A percentile compares a stretch with the other conserved stretches of the same genome.
phyloP scores from a whole-genome alignment of 495 filamentous ascomycete species.

The Cercophora newfieldiana region DNA sequence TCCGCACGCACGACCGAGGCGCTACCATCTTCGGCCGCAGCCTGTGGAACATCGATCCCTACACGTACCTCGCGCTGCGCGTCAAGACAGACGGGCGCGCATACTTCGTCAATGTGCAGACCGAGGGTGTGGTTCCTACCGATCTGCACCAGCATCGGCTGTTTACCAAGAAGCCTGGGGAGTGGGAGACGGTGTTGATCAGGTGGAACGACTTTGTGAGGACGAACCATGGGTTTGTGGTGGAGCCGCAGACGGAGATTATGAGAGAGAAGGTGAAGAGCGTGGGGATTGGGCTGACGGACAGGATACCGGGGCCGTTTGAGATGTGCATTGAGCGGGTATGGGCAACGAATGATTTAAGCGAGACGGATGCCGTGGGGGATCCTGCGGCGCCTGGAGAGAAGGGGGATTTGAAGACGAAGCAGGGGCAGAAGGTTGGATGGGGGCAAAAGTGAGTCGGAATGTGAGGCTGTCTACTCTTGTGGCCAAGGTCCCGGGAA shows the following conservation, averaged over 20 bases:
- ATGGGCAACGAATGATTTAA: constrained; percentile 70
- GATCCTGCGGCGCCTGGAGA: neutral
- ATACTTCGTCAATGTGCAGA: constrained; percentile 95
- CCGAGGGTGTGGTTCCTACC: constrained; percentile 84
- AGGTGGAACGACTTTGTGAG: constrained; percentile 91
- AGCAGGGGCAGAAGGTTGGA: constrained; percentile 4
- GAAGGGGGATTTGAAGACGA: constrained; percentile 7
- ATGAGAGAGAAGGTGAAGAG: constrained; percentile 79
- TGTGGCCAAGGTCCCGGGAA: neutral
- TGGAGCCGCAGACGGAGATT: constrained; percentile 89
- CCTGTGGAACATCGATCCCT: constrained; percentile 86
- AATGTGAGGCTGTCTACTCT: neutral
- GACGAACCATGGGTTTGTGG: constrained; percentile 85
- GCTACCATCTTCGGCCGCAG: constrained; percentile 75
- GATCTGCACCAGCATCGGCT: constrained; percentile 95
- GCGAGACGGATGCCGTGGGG: constrained; percentile 37
- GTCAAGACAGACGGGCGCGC: constrained; percentile 87
- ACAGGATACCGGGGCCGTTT: constrained; percentile 83
- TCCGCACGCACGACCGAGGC: constrained; percentile 64
- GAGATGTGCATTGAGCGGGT: constrained; percentile 80
- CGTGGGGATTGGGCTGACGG: constrained; percentile 84
- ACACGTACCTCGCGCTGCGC: constrained; percentile 83
- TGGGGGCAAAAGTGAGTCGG: neutral
- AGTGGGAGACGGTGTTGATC: constrained; percentile 92
- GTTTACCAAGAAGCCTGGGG: constrained; percentile 74